These are phyloP conservation scores for Podila verticillata DNA, from an alignment of 192 early-diverging fungal genomes.

Conservation along the genomic window DNA sequence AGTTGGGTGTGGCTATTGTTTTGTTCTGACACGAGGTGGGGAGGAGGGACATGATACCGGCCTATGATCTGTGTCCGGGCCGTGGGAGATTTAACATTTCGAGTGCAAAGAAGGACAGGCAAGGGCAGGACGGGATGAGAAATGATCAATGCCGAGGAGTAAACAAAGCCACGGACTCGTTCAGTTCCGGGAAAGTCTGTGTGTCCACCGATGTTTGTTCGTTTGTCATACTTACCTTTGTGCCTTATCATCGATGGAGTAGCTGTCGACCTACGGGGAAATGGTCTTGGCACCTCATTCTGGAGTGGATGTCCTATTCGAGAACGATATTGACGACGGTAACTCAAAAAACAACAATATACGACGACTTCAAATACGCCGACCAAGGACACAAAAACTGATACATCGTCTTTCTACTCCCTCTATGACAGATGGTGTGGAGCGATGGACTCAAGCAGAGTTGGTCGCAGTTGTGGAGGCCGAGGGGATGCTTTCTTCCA, in stretches of 20 bases:
- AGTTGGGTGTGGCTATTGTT: too few species aligned
- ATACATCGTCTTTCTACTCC: neutral
- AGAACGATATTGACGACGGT: conserved; percentile 49
- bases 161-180: neutral
- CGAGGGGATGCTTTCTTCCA: conserved; percentile 45
- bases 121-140: too few species aligned
- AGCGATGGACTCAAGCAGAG: conserved; percentile 31
- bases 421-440: conserved; percentile 27
- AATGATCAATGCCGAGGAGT: too few species aligned
- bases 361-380: neutral
- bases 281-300: conserved; percentile 38
- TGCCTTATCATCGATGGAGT: neutral
- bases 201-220: too few species aligned
- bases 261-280: conserved; percentile 47
- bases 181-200: neutral
- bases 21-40: too few species aligned
- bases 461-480: conserved; percentile 44
- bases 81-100: too few species aligned
- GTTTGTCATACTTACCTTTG: too few species aligned
- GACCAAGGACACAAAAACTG: neutral
- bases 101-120: too few species aligned
- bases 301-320: conserved; percentile 45
- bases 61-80: too few species aligned
- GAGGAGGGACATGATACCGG: too few species aligned
- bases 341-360: neutral